Base-by-base conservation (phyloP, 1,284 basidiomycete species). In the Malassezia restricta region DNA sequence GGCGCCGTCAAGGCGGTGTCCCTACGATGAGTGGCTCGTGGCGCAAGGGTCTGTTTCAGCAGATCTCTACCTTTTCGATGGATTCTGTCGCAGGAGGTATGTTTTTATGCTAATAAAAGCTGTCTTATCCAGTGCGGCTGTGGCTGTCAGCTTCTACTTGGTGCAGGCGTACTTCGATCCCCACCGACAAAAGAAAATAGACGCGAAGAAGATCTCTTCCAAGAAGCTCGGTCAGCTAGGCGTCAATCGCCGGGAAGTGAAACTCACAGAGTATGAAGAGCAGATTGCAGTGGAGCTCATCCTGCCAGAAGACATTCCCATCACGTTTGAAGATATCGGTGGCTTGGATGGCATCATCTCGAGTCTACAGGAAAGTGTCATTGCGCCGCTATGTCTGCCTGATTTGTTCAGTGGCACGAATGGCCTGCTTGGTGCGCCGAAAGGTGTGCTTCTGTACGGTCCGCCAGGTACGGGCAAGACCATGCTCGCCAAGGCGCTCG, bases 361-460 rank as follows among this genome's bases (percentile, higher is more conserved):
- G 20, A 87, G 85, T 31, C 80, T 99, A 49, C 83, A 88, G 51
- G 92, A 98, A 77, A 89, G 89, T 55, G 84, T 99, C 58, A 96
- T 98, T 68, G 94, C 89, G 70, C 94, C 92, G 1, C 80, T 98
- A 40, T 83, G 87, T 57, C 94, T 87, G 66, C 94, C 94, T 2
- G 79, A 86, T 58, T 79, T 98, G 51, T 95, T 96, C 77, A 78
- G 80, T 65, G 57, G 68, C 8, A 78, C 83, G 0, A 67, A 60
- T 37, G 66, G 81, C 78, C 64, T 81, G 7, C 75, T 80, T 41
- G 75, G 76, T 11, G 78, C 79, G 5, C 79, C 79, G 0, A 79
- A 79, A 57, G 79, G 79, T 20, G 75, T 76, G 3, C 57, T 77
- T 40, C 66, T 77, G 8, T 76, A 76, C 40, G 76, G 76, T 0